Conservation (phyloP, 352 stramenopile species). For the Pythium sp. region DNA sequence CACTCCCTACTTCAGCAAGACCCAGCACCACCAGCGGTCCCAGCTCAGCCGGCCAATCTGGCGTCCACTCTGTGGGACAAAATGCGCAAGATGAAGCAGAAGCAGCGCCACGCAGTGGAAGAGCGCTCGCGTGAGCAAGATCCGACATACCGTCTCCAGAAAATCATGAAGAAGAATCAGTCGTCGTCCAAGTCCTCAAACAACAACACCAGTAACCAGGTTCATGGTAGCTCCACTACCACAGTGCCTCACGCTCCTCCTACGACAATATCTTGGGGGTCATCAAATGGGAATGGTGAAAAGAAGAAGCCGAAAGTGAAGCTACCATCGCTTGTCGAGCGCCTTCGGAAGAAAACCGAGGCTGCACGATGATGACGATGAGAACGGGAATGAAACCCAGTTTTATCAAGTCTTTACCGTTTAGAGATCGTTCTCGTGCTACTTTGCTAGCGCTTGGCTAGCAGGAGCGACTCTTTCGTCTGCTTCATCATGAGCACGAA, state of each 20-base stretch:
- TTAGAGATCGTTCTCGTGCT: too few species aligned
- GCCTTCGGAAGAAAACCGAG: slow-evolving; percentile 62
- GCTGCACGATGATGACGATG: slow-evolving; percentile 34
- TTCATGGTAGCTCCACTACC: not conserved
- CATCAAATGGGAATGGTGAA: slow-evolving; percentile 20
- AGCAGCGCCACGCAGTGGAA: slow-evolving; percentile 31
- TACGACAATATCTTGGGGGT: slow-evolving; percentile 42
- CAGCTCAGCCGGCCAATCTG: slow-evolving; percentile 28
- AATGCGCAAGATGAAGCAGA: slow-evolving; percentile 55
- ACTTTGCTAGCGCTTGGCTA: slow-evolving; percentile 39
- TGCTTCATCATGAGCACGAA: slow-evolving; percentile 86
- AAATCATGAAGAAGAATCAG: slow-evolving; percentile 37
- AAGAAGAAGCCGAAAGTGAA: slow-evolving; percentile 74
- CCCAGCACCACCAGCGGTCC: not conserved
- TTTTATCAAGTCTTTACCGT: not conserved
- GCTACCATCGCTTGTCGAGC: slow-evolving; percentile 68
- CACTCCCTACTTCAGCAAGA: not conserved
- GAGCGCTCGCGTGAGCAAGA: slow-evolving; percentile 45
- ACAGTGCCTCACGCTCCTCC: slow-evolving; percentile 12
- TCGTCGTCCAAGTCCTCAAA: slow-evolving; percentile 3
- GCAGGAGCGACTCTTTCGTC: slow-evolving; percentile 60
- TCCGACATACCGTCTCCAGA: slow-evolving; percentile 53
- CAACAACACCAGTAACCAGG: slow-evolving; percentile 21
- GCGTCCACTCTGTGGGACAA: slow-evolving; percentile 60
- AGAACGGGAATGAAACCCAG: not conserved